Conservation (phyloP, 2,329 filamentous ascomycete genomes). For the Venturia oleaginea region DNA sequence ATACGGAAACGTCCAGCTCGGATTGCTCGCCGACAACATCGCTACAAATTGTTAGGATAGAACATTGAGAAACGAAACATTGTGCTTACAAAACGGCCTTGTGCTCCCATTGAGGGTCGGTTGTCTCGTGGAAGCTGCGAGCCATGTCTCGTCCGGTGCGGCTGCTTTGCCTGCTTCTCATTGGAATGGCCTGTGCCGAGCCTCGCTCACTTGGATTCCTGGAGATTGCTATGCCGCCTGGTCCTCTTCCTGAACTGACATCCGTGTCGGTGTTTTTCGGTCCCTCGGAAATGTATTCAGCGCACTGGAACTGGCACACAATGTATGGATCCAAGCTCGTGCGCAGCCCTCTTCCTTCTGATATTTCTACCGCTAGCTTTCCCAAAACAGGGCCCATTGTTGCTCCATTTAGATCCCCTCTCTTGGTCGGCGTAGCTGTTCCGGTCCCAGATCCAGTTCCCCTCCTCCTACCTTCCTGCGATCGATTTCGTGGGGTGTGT, state of each 20-base stretch:
- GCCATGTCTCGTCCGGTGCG: conserved; percentile 56
- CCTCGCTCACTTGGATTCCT: conserved; percentile 65
- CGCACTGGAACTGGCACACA: conserved; percentile 92
- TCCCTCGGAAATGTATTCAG: conserved; percentile 87
- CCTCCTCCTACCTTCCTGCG: conserved; percentile 45
- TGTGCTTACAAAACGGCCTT: conserved; percentile 84
- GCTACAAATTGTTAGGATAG: conserved; percentile 40
- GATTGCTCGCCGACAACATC: conserved; percentile 90
- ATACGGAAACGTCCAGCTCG: conserved; percentile 85
- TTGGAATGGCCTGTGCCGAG: conserved; percentile 85
- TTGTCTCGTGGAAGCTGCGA: conserved; percentile 51
- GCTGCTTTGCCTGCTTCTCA: conserved; percentile 94
- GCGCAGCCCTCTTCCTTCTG: conserved; percentile 72
- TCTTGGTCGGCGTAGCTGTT: conserved; percentile 18
- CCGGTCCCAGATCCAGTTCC: conserved; percentile 21
- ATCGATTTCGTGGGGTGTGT: conserved; percentile 81
- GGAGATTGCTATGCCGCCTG: conserved; percentile 39
- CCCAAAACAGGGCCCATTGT: conserved; percentile 68
- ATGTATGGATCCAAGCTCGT: conserved; percentile 87
- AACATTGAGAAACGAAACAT: conserved; percentile 10
- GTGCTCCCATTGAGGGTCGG: conserved; percentile 90
- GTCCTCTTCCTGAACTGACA: background rate
- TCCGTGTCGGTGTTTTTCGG: conserved; percentile 43
- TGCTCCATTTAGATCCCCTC: conserved; percentile 39
- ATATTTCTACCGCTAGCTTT: conserved; percentile 81